Evolutionary conservation across 2,329 filamentous ascomycete species (phyloP), one percentile per base, ranked within the genome.

Genomic region (Paramyrothecium roridum): DNA sequence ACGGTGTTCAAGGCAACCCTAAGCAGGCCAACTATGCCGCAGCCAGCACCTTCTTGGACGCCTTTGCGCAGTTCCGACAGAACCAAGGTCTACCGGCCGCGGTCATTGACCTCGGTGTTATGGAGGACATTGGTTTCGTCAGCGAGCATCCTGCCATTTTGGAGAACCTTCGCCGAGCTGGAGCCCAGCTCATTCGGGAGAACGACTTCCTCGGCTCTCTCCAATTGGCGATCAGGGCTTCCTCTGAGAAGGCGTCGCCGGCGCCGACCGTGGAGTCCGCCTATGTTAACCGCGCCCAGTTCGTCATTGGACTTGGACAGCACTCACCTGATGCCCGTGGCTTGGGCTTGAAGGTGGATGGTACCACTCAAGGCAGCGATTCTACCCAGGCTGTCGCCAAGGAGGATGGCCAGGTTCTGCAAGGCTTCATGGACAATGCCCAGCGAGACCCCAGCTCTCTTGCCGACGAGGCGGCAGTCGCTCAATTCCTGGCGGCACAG

Each of bases 91-190:
- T 61, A 11, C 19, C 57, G 3, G 55, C 55, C 2, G 26, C 57
- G 8, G 59, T 53, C 20, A 30, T 59, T 6, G 51, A 61, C n/a
- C 34, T 61, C 3, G 55, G 59, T 3, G 57, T 56, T 2, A 47
- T 61, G 22, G 47, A 52, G 13, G 57, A 50, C 37, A 47, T 55
- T 16, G 57, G 58, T 13, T 57, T 52, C 23, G 45, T 57, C 17
- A 19, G 22, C 50, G 23, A 50, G 21, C n/a, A 20, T 8, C 17
- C 48, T n/a, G 22, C 19, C 19, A 33, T 22, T 17, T 45, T 54
- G 13, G 46, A 54, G 22, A 22, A 50, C 48, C 22, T 50, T 26
- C 48, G 48, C 46, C 26, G 26, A 30, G 26, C 26, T 30, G 26
- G 26, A 30, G 26, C 26, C 10, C 26, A 30, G 26, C 26, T 45